These are phyloP conservation scores for Pseudocercospora eumusae DNA, from an alignment of 2,329 filamentous ascomycete genomes.

Conservation along the genomic window DNA sequence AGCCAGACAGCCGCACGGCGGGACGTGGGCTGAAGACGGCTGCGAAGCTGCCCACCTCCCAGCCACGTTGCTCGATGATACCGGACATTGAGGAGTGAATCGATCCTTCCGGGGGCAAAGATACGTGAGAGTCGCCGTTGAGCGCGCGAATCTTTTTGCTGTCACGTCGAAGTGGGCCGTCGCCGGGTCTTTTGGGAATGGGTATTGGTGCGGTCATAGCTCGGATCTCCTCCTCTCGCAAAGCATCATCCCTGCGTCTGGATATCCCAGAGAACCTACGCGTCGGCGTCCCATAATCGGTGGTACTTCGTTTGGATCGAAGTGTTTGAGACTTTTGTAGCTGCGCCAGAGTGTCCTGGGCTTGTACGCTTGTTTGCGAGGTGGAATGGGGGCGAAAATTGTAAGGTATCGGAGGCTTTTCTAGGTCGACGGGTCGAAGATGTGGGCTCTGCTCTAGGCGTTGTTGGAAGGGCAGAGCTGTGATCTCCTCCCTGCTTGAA, in stretches of 20 bases:
- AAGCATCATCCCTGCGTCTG: conserved; percentile 70
- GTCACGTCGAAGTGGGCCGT: conserved; percentile 58
- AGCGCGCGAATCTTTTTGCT: conserved; percentile 66
- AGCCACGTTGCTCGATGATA: conserved; percentile 72
- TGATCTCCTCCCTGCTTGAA: conserved; percentile 49
- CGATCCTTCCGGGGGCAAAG: conserved; percentile 71
- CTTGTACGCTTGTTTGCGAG: conserved; percentile 37
- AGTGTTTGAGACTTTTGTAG: conserved; percentile 35
- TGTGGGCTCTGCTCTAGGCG: conserved; percentile 51
- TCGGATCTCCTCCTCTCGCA: conserved; percentile 84
- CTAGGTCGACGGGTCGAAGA: conserved; percentile 46
- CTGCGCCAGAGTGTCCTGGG: conserved; percentile 24
- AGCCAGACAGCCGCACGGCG: conserved; percentile 72
- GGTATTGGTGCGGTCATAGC: conserved; percentile 74
- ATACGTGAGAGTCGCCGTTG: conserved; percentile 68
- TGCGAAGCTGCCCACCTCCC: conserved; percentile 74
- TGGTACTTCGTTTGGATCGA: conserved; percentile 47
- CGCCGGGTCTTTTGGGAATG: conserved; percentile 54
- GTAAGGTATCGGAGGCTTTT: conserved; percentile 47
- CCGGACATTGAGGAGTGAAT: conserved; percentile 76
- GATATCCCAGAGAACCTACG: conserved; percentile 71
- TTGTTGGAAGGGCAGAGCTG: conserved; percentile 47
- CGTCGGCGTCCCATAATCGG: conserved; percentile 52
- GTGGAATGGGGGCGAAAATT: conserved; percentile 42
- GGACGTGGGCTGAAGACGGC: conserved; percentile 78